phyloP scores from a whole-genome alignment of 1,284 basidiomycete species.

The Pseudozyma tsukubaensis region DNA sequence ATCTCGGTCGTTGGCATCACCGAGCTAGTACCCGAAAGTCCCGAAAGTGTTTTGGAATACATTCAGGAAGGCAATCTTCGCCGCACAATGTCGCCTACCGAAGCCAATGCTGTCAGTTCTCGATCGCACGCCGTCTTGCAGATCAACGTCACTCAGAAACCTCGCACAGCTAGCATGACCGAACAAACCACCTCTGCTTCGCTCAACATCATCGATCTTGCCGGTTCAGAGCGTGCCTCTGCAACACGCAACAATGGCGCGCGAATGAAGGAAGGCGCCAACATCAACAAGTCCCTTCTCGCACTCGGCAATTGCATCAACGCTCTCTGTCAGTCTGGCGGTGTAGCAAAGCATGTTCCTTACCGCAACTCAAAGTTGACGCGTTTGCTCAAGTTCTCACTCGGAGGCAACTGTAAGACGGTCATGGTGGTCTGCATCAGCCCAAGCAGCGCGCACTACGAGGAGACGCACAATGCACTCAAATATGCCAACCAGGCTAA shows the following conservation, averaged over 20 bases:
- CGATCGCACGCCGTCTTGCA: constrained; percentile 67
- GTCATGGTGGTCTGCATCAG: constrained; percentile 69
- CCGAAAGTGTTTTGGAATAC: constrained; percentile 64
- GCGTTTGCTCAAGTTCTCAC: constrained; percentile 67
- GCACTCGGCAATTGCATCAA: constrained; percentile 69
- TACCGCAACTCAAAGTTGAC: constrained; percentile 68
- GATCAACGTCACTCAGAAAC: constrained; percentile 67
- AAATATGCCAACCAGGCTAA: constrained; percentile 69
- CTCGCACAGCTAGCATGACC: constrained; percentile 62
- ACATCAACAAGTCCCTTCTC: constrained; percentile 68
- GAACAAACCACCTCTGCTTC: constrained; percentile 65
- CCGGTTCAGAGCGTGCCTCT: constrained; percentile 66
- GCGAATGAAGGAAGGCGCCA: constrained; percentile 69
- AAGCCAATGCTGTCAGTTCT: constrained; percentile 67
- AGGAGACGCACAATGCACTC: constrained; percentile 68
- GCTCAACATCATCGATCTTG: constrained; percentile 68
- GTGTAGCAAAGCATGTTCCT: constrained; percentile 57
- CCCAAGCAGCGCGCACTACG: constrained; percentile 67
- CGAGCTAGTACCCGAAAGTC: constrained; percentile 64
- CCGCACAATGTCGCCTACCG: constrained; percentile 67
- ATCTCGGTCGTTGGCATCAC: constrained; percentile 68
- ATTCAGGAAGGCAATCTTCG: constrained; percentile 66
- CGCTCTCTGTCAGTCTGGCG: constrained; percentile 66
- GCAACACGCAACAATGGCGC: constrained; percentile 67
- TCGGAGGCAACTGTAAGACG: constrained; percentile 69